phyloP scores from a whole-genome alignment of 2,329 filamentous ascomycete genomes.

The Zalaria sp. region DNA sequence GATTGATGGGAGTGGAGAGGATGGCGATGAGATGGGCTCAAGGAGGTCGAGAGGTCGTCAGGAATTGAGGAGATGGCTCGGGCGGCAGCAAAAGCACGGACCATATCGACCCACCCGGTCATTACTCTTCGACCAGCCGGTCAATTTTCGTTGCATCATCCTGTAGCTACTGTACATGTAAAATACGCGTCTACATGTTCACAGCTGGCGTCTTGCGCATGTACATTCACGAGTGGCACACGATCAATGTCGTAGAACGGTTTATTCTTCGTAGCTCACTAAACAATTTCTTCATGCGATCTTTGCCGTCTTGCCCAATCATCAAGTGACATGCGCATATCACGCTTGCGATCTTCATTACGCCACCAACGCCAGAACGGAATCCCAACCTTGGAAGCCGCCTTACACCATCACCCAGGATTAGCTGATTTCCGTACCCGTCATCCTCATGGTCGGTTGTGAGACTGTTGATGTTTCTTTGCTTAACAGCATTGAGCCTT shows the following conservation, averaged over 20 bases:
- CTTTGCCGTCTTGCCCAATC: not conserved
- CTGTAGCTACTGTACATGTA: no score
- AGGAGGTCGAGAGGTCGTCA: no score
- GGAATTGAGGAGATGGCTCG: no score
- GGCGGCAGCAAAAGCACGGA: no score
- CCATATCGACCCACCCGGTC: no score
- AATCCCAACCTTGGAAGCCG: not conserved
- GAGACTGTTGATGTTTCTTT: not conserved
- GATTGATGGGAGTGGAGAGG: constrained; percentile 9
- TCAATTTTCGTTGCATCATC: no score
- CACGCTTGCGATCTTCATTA: not conserved
- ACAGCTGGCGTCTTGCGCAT: no score
- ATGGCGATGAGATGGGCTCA: not conserved
- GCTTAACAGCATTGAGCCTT: not conserved
- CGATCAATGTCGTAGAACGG: no score
- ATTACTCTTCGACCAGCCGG: no score
- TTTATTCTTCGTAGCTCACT: not conserved
- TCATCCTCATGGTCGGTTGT: not conserved
- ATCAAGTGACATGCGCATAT: not conserved
- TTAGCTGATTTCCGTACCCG: not conserved
- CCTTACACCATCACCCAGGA: not conserved
- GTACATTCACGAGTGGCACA: no score
- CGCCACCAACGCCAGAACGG: not conserved
- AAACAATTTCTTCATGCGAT: not conserved
- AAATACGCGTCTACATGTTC: no score